These are phyloP conservation scores for Gamsiella multidivaricata DNA, from an alignment of 192 early-diverging fungal species.

Conservation along the genomic window DNA sequence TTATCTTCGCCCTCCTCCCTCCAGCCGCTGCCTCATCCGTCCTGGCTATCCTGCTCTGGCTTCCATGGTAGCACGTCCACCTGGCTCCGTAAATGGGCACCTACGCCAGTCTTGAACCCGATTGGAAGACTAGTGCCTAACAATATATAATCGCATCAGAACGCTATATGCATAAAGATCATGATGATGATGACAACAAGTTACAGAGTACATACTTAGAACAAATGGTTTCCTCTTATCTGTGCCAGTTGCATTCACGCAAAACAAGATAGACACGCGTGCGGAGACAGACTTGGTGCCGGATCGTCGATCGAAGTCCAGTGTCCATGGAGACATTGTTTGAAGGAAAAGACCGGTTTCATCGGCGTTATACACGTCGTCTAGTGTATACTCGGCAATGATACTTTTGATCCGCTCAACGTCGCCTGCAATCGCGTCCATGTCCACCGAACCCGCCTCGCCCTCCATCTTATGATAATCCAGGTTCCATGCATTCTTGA, in stretches of 20 bases:
- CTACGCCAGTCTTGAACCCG: background rate
- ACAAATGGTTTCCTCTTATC: too few species aligned
- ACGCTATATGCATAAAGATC: too few species aligned
- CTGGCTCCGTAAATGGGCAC: background rate
- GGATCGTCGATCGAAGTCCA: too few species aligned
- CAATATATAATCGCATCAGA: background rate
- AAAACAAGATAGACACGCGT: too few species aligned
- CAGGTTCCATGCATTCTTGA: background rate
- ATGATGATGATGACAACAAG: too few species aligned
- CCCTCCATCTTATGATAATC: background rate
- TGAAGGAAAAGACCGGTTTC: background rate
- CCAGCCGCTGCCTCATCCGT: background rate
- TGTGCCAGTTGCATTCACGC: too few species aligned
- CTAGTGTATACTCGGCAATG: background rate
- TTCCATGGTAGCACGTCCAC: background rate
- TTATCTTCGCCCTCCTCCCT: too few species aligned
- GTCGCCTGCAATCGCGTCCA: background rate
- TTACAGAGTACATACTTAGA: background rate
- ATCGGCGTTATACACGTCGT: constrained; percentile 2
- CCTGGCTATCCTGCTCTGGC: background rate
- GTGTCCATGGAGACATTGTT: too few species aligned
- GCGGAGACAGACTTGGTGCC: too few species aligned
- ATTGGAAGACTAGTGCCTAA: background rate
- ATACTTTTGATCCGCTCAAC: background rate
- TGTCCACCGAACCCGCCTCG: constrained; percentile 2